These are phyloP conservation scores for Backusella tuberculispora DNA, from an alignment of 192 early-diverging fungal species.

Conservation along the genomic window DNA sequence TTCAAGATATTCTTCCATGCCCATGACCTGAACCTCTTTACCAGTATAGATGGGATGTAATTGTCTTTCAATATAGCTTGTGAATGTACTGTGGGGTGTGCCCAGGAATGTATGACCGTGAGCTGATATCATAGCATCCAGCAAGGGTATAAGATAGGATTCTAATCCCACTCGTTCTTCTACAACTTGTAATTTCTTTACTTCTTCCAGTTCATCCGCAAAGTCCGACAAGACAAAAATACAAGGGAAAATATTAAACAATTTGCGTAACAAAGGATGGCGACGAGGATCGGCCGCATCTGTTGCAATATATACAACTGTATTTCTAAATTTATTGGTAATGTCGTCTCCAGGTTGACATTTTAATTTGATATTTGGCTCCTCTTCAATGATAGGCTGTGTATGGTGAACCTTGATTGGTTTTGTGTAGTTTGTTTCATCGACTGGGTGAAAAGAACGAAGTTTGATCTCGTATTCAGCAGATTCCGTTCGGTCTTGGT, in stretches of 20 bases:
- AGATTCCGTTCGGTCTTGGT: conserved; percentile 41
- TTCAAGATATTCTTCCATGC: conserved; percentile 11
- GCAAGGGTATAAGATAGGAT: conserved; percentile 55
- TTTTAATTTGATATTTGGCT: neutral
- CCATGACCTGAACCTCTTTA: conserved; percentile 22
- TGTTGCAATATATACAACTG: conserved; percentile 59
- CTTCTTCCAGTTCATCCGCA: conserved; percentile 39
- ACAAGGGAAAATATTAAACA: conserved; percentile 55
- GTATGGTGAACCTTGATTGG: conserved; percentile 38
- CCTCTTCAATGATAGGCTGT: neutral
- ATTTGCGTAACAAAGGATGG: conserved; percentile 50
- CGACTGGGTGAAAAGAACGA: conserved; percentile 16
- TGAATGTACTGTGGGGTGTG: conserved; percentile 54
- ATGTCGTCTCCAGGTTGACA: conserved; percentile 16
- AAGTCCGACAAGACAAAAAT: conserved; percentile 56
- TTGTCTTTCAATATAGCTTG: conserved; percentile 47
- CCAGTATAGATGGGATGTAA: conserved; percentile 38
- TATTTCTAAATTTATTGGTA: conserved; percentile 25
- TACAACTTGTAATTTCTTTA: conserved; percentile 35
- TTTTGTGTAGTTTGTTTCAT: neutral
- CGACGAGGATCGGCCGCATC: conserved; percentile 50
- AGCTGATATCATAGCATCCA: conserved; percentile 58
- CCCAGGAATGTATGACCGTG: conserved; percentile 55
- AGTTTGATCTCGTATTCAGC: conserved; percentile 45
- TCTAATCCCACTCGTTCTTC: conserved; percentile 51